Percentiles rank a stretch among this genome's conserved stretches.
Evolutionary conservation across 495 filamentous ascomycete genomes (phyloP).

Genomic region (Penicillium longicatenatum): DNA sequence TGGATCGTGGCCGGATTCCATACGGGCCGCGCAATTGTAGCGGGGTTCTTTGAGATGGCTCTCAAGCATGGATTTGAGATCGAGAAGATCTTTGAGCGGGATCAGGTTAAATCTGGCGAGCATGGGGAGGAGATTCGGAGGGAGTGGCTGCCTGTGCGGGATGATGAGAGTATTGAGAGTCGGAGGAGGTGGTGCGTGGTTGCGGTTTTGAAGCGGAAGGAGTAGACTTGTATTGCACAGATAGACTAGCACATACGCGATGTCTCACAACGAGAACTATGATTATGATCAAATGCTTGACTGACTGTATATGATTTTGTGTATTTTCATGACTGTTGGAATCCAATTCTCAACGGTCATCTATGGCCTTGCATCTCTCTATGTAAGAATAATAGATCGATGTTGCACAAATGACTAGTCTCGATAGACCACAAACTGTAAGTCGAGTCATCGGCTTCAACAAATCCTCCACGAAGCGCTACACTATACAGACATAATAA

Average conservation of each 20-base stretch:
- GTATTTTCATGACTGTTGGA: not conserved
- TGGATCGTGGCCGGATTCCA: conserved; percentile 82
- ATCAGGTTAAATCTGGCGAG: conserved; percentile 62
- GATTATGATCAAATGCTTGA: not conserved
- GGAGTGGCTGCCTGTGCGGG: conserved; percentile 55
- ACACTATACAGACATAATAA: not conserved
- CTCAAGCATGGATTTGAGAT: conserved; percentile 60
- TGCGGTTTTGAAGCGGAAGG: conserved; percentile 56
- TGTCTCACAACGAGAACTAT: not conserved
- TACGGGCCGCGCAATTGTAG: conserved; percentile 74
- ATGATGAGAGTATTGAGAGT: conserved; percentile 67
- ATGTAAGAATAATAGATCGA: no score
- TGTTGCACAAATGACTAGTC: not conserved
- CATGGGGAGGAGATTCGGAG: conserved; percentile 55
- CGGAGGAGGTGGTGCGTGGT: conserved; percentile 80
- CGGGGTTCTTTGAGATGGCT: conserved; percentile 69
- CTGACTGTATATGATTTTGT: not conserved
- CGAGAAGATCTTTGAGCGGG: conserved; percentile 73
- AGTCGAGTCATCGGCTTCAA: not conserved
- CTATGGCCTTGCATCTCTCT: not conserved
- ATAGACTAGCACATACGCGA: not conserved
- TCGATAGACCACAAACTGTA: not conserved
- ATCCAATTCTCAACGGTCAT: not conserved
- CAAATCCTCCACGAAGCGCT: no score
- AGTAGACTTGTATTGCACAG: not conserved